A percentile compares a stretch with the other conserved stretches of the same genome.
These are phyloP conservation scores for Rhodosporidiobolus sp. DNA, from an alignment of 768 basidiomycete genomes.

Conservation along the genomic window DNA sequence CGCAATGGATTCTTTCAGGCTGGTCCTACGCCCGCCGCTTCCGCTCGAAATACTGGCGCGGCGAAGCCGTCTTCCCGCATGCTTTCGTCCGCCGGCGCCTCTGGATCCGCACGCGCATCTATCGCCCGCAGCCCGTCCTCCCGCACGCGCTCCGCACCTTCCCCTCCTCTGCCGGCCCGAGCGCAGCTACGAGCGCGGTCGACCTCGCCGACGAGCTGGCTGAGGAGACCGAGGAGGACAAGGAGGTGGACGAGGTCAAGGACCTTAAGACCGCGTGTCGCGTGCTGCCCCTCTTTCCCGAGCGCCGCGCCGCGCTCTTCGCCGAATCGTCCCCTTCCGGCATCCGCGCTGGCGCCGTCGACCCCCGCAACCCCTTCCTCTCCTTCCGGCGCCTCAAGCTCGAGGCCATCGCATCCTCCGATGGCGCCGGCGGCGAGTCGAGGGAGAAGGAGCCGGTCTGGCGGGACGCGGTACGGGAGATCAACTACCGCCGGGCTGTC, in stretches of 20 bases:
- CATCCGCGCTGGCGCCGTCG: not conserved
- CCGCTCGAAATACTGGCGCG: slow-evolving; percentile 33
- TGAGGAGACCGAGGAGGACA: not conserved
- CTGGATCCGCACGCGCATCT: slow-evolving; percentile 30
- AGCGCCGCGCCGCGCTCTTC: not conserved
- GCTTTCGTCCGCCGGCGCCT: slow-evolving; percentile 28
- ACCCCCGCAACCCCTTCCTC: slow-evolving; percentile 9
- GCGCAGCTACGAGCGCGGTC: not conserved
- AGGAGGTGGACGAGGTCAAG: not conserved
- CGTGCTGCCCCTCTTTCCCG: not conserved
- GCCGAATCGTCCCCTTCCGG: not conserved
- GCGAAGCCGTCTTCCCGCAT: slow-evolving; percentile 15
- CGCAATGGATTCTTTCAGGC: not conserved
- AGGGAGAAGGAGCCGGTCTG: slow-evolving; percentile 13
- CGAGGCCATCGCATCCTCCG: not conserved
- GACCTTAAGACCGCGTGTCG: slow-evolving; percentile 2
- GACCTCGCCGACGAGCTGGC: not conserved
- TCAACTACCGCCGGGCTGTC: slow-evolving; percentile 16
- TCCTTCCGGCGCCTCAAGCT: slow-evolving; percentile 5
- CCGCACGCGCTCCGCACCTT: not conserved
- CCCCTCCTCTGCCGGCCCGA: not conserved
- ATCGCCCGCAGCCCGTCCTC: slow-evolving; percentile 6
- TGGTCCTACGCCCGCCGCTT: slow-evolving; percentile 35
- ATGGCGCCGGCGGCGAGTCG: not conserved
- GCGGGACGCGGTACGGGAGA: slow-evolving; percentile 27